Conservation (phyloP, 768 basidiomycete species). For the Auricularia sp. region DNA sequence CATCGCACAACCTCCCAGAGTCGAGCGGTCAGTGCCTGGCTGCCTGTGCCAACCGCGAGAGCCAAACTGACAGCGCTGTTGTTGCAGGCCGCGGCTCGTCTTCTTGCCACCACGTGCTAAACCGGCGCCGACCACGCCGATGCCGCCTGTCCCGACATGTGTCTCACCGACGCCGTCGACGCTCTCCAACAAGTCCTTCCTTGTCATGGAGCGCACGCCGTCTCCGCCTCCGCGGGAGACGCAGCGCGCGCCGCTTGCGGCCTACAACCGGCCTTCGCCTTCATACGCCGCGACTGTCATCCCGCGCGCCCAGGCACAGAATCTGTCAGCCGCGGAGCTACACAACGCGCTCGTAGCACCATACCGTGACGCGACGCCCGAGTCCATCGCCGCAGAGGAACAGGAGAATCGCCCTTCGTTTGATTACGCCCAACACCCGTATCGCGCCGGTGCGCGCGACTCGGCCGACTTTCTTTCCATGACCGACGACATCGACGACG, state of each 20-base stretch:
- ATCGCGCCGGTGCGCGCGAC: neutral
- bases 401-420: neutral
- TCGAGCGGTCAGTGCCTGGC: neutral
- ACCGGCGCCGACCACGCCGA: neutral
- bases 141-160: neutral
- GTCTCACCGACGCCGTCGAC: neutral
- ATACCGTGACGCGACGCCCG: neutral
- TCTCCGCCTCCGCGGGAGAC: neutral
- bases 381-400: neutral
- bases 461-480: neutral
- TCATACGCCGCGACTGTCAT: neutral
- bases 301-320: neutral
- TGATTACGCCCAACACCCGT: neutral
- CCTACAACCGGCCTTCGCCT: neutral
- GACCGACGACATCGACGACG: neutral
- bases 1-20: neutral
- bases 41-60: neutral
- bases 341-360: slow-evolving; percentile 1
- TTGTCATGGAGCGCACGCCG: neutral
- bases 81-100: neutral
- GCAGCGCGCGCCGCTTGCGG: neutral
- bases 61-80: neutral
- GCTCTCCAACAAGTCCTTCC: neutral
- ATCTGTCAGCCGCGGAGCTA: neutral
- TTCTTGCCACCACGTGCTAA: neutral